Evolutionary conservation across 2,329 filamentous ascomycete species (phyloP), one percentile per base, ranked within the genome.

Genomic region (Ambrosiella xylebori): DNA sequence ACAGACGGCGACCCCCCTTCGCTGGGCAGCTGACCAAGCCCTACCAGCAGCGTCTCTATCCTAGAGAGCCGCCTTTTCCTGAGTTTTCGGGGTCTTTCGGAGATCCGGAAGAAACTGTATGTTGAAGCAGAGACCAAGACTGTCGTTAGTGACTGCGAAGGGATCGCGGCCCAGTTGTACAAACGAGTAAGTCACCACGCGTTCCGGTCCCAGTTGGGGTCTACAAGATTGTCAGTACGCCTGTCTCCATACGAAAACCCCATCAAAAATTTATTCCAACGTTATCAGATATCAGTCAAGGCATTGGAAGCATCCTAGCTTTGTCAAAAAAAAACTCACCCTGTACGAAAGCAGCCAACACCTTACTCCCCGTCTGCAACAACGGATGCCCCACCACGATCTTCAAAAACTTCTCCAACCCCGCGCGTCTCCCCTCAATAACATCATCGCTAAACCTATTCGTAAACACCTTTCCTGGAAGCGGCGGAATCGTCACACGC

Each of bases 371-470:
- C 37, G 93, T 98, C 79, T 98, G 93, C 72, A 98, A 73, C 66
- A 98, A 76, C 65, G 93, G 93, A 71, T 98, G 93, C 0, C 93
- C 91, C 0, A 95, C 93, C 9, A 98, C 93, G 68, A 97, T 97
- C 79, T 93, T 90, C 68, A 98, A 73, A 69, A 98, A 98, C 68
- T 94, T 82, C 74, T 98, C 90, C 64, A 98, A 74, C 1, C 93
- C 93, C 65, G 91, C 87, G 63, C 91, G 78, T 57, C 93, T 78
- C 67, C 94, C 88, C 76, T 97, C 93, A 69, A 98, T 98, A 66
- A 98, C 91, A 69, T 95, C 90, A 73, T 98, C 93, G 66, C 87
- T 94, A 75, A 98, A 98, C 52, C 93, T 82, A 71, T 97, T 97
- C 56, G 91, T 95, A 65, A 97, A 96, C 58, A 98, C 93, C 73